A percentile compares a stretch with the other conserved stretches of the same genome.
These are phyloP conservation scores for Phytopythium boreale DNA, from an alignment of 352 stramenopile genomes.

Conservation along the genomic window DNA sequence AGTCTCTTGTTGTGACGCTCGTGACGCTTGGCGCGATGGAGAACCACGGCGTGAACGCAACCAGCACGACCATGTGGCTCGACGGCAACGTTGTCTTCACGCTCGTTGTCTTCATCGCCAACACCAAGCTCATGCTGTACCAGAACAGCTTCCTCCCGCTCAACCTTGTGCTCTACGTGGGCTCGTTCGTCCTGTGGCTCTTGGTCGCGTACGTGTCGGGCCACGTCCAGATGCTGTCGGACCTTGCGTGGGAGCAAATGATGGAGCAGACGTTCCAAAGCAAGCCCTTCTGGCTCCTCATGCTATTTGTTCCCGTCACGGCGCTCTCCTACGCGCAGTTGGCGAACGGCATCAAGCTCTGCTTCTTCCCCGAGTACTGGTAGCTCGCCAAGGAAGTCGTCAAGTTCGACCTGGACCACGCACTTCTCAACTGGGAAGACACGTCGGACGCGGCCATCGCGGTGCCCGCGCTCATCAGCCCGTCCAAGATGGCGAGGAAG, in stretches of 20 bases:
- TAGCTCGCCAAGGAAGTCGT: slow-evolving; percentile 73
- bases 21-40: slow-evolving; percentile 41
- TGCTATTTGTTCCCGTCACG: slow-evolving; percentile 51
- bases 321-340: slow-evolving; percentile 53
- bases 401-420: slow-evolving; percentile 60
- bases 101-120: slow-evolving; percentile 70
- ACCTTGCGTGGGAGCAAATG: slow-evolving; percentile 75
- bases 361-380: slow-evolving; percentile 74
- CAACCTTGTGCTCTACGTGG: slow-evolving; percentile 64
- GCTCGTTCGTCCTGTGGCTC: slow-evolving; percentile 64
- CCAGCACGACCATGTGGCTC: slow-evolving; percentile 67
- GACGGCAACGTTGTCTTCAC: slow-evolving; percentile 81
- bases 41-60: slow-evolving; percentile 30
- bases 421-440: slow-evolving; percentile 63
- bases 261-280: slow-evolving; percentile 57
- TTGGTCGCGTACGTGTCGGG: slow-evolving; percentile 54
- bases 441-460: slow-evolving; percentile 50
- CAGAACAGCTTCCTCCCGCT: slow-evolving; percentile 73
- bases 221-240: slow-evolving; percentile 48
- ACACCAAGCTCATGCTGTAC: slow-evolving; percentile 75
- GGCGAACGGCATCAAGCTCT: slow-evolving; percentile 48
- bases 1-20: slow-evolving; percentile 73
- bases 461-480: slow-evolving; percentile 27
- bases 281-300: slow-evolving; percentile 53
- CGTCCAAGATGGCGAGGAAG: slow-evolving; percentile 15